Base-by-base conservation (phyloP, 2,329 filamentous ascomycete species). In the Remersonia thermophila region DNA sequence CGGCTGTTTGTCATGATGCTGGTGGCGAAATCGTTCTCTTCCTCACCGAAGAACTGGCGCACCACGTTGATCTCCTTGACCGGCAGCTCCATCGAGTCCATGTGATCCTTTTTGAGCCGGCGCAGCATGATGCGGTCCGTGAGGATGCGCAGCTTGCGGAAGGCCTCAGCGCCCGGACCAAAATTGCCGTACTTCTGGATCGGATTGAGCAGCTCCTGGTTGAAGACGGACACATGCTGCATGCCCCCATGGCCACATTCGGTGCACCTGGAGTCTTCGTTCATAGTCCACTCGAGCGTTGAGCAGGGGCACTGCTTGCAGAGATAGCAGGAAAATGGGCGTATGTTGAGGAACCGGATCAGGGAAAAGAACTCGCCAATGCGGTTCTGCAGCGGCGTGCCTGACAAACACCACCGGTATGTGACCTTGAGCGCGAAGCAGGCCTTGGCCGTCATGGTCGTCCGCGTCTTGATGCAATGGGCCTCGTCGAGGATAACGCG, bases 321-420 rank as follows among this genome's bases (percentile, higher is more conserved):
- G 46, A 95, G 80, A 55, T 98, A 98, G 46, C 84, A 86, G 7
- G 89, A 81, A 56, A 95, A 96, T 0, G 89, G 89, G 7, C 73
- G 71, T 26, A 95, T 70, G 55, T 94, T 82, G 20, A 98, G 71
- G 58, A 98, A 98, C 2, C 91, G 80, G 38, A 98, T 68, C 15
- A 96, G 66, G 1, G 89, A 96, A 60, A 96, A 95, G 57, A 95
- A 93, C 56, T 96, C 89, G 51, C 91, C 89, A 46, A 96, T 96
- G 36, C 89, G 81, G 53, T 96, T 98, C 57, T 98, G 91, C 1
- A 98, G 75, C 0, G 91, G 91, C 1, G 91, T 98, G 7, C 91
- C 91, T 12, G 83, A 91, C 40, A 98, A 67, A 55, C 91, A 98
- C 85, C 91, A 96, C 50, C 93, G 93, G 60, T 91, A 94, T 13